Evolutionary conservation across 495 filamentous ascomycete species (phyloP), one percentile per base, ranked within the genome.

Genomic region (Podospora australis): DNA sequence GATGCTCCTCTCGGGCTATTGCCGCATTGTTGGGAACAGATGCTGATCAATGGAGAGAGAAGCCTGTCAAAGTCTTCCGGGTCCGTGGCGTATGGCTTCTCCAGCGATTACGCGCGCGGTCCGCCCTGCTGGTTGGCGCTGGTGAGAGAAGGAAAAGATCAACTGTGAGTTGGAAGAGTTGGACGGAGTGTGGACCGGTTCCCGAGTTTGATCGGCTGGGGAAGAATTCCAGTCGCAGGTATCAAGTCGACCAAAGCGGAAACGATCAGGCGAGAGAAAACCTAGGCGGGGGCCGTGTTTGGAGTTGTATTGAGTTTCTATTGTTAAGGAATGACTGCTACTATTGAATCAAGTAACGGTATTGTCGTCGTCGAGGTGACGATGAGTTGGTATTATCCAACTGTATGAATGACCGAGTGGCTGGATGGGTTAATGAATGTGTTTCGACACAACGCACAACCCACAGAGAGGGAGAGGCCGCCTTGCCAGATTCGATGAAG

Each of bases 191-290:
- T 46, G 50, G 28, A 24, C 41, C 44, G 46, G 28, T 46, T 36
- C 41, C 48, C 47, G 50, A 39, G 63, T 66, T 64, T 66, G 63
- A 66, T 66, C 63, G 60, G 30, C 63, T 62, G 54, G 49, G 34
- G 21, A 43, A n/a, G 41, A 28, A 23, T 50, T 29, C 53, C 47
- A 49, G 29, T 32, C 40, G 38, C 38, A 39, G 51, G 63, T 55
- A 44, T 59, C 54, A 57, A 48, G 36, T 43, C 21, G 46, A 52
- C 55, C 40, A 48, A 57, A 52, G 42, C 13, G 57, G 58, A 34
- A 57, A 46, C 21, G 56, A 57, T 59, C 32, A 36, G 32, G 54
- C 32, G 54, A n/a, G n/a, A n/a, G n/a, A n/a, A n/a, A n/a, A n/a
- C n/a, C n/a, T 43, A 24, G 20, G 22, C 22, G 23, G 13, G 20